Evolutionary conservation across 108 stramenopile genomes (phyloP).

Genomic region (Nitzschia sp.): DNA sequence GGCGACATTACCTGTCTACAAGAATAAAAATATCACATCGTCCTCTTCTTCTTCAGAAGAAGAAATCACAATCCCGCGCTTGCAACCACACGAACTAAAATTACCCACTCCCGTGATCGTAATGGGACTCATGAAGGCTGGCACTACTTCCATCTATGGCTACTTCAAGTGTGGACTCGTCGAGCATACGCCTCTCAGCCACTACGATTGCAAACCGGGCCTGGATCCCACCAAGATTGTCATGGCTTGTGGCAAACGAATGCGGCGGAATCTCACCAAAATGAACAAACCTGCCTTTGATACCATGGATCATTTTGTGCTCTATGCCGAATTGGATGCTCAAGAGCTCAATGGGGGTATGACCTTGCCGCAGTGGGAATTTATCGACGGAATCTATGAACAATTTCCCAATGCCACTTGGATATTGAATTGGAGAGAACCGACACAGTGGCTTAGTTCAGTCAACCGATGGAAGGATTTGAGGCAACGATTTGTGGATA

Average conservation of each 20-base stretch:
- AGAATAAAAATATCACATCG: too few relatives aligned
- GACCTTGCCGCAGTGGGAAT: constrained; percentile 35
- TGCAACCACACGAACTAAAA: constrained; percentile 18
- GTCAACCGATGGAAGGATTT: constrained; percentile 35
- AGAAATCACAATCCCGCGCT: too few relatives aligned
- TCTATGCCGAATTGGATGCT: constrained; percentile 41
- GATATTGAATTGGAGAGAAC: constrained; percentile 38
- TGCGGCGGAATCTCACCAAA: constrained; percentile 22
- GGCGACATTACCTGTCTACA: too few relatives aligned
- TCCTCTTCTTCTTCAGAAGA: too few relatives aligned
- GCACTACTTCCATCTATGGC: constrained; percentile 33
- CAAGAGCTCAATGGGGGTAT: constrained; percentile 30
- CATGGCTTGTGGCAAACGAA: constrained; percentile 30
- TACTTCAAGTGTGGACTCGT: constrained; percentile 38
- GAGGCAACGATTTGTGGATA: constrained; percentile 25
- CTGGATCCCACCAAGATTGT: not conserved
- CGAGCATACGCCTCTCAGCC: constrained; percentile 12
- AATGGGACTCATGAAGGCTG: constrained; percentile 39
- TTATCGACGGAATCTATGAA: constrained; percentile 20
- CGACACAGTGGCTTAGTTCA: constrained; percentile 28
- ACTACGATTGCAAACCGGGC: constrained; percentile 22
- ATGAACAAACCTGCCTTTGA: constrained; percentile 9
- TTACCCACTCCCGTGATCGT: constrained; percentile 32
- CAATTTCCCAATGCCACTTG: constrained; percentile 39
- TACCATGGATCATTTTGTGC: constrained; percentile 9